A percentile compares a stretch with the other conserved stretches of the same genome.
Conservation (phyloP, 495 filamentous ascomycete genomes). For the Wilcoxina mikolae region DNA sequence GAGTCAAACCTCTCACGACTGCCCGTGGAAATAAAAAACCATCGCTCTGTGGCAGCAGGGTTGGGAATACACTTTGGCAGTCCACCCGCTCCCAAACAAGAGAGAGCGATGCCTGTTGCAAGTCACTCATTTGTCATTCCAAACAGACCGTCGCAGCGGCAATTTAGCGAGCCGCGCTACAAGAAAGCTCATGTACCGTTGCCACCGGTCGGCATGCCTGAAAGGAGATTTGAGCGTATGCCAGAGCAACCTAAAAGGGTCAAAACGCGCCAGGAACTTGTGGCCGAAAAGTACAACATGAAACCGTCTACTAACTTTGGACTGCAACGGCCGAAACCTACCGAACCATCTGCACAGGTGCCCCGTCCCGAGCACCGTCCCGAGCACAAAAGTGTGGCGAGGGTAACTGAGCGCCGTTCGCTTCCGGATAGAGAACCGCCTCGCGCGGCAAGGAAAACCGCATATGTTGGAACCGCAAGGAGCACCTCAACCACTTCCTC, state of each 20-base stretch:
- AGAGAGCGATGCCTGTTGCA: too few relatives aligned
- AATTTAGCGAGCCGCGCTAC: too few relatives aligned
- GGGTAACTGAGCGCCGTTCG: not conserved
- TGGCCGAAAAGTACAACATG: conserved; percentile 20
- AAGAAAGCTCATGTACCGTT: too few relatives aligned
- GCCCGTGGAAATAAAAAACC: too few relatives aligned
- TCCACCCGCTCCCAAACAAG: too few relatives aligned
- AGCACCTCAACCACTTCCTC: not conserved
- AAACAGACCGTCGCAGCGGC: not conserved
- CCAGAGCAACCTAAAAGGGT: conserved; percentile 9
- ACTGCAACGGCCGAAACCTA: too few relatives aligned
- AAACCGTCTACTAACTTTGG: conserved; percentile 8
- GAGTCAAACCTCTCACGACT: too few relatives aligned
- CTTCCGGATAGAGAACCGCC: not conserved
- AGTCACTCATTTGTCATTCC: not conserved
- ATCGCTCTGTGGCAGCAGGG: too few relatives aligned
- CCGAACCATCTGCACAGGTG: not conserved
- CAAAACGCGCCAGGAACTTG: conserved; percentile 14
- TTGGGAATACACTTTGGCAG: too few relatives aligned
- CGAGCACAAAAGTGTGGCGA: conserved; percentile 5
- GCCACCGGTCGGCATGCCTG: too few relatives aligned
- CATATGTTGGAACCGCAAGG: not conserved
- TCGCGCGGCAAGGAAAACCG: not conserved
- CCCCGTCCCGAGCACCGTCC: conserved; percentile 8
- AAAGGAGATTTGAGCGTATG: not conserved